Percentiles rank a stretch among this genome's conserved stretches.
Conservation (phyloP, 768 basidiomycete genomes). For the Infundibulicybe gibba region DNA sequence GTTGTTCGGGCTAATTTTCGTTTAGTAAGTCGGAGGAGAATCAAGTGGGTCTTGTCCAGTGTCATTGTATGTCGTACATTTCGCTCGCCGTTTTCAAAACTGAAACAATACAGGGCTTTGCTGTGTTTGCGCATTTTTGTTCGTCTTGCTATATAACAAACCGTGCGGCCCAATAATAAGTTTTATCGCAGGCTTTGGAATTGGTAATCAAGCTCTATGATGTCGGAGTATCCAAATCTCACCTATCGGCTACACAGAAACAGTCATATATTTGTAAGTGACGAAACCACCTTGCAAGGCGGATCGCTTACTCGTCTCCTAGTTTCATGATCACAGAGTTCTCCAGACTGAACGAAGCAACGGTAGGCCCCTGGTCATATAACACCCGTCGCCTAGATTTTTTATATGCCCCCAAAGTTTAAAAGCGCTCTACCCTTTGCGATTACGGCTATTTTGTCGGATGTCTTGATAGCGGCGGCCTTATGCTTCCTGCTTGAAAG, state of each 20-base stretch:
- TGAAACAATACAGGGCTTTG: constrained; percentile 15
- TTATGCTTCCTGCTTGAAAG: constrained; percentile 38
- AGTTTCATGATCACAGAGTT: constrained; percentile 38
- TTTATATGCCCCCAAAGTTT: constrained; percentile 16
- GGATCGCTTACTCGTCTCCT: background rate
- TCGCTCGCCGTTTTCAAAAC: background rate
- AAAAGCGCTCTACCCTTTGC: constrained; percentile 41
- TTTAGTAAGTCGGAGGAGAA: constrained; percentile 27
- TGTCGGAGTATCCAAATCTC: too few relatives aligned
- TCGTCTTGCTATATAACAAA: constrained; percentile 8
- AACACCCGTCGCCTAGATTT: background rate
- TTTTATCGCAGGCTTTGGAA: constrained; percentile 29
- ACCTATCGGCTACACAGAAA: constrained; percentile 19
- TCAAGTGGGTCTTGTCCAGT: constrained; percentile 32
- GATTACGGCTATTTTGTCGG: constrained; percentile 39
- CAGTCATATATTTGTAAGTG: constrained; percentile 32
- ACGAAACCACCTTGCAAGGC: background rate
- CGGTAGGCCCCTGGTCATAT: constrained; percentile 18
- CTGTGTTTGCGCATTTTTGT: constrained; percentile 39
- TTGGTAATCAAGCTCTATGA: constrained; percentile 21
- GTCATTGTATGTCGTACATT: constrained; percentile 22
- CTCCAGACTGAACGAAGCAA: constrained; percentile 26
- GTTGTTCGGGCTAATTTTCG: background rate
- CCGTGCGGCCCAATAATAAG: background rate
- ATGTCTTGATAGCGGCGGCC: constrained; percentile 38